A percentile compares a stretch with the other conserved stretches of the same genome.
Evolutionary conservation across 2,329 filamentous ascomycete species (phyloP).

Genomic region (Pyrenophora tritici-repentis): DNA sequence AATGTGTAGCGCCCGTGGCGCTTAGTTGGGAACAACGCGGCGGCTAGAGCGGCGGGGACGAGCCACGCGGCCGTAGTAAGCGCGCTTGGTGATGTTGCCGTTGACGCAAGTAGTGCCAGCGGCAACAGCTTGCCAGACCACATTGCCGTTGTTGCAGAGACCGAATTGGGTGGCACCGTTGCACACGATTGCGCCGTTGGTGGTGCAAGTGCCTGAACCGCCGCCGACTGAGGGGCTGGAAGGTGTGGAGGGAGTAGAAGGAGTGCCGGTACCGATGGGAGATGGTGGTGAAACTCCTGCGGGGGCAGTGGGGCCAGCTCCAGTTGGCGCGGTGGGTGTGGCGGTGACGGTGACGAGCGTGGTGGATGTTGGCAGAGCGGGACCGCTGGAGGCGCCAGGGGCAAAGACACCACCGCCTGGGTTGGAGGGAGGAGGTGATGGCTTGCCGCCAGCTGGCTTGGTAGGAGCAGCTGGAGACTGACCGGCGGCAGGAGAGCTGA

Average conservation of each 20-base stretch:
- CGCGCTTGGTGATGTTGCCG: conserved; percentile 47
- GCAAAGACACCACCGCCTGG: conserved; percentile 41
- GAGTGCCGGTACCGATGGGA: not conserved
- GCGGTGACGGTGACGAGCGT: conserved; percentile 39
- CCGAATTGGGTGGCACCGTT: conserved; percentile 50
- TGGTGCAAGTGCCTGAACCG: conserved; percentile 28
- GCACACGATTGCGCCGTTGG: conserved; percentile 48
- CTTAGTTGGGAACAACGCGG: conserved; percentile 6
- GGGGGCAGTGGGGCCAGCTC: conserved; percentile 15
- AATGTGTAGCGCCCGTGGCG: not conserved
- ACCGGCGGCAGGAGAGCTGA: not conserved
- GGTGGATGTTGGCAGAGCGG: conserved; percentile 28
- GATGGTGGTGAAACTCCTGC: too few relatives aligned
- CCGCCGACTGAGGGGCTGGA: conserved; percentile 18
- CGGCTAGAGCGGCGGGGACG: conserved; percentile 25
- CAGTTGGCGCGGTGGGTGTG: conserved; percentile 17
- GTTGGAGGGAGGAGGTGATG: conserved; percentile 24
- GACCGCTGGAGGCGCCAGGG: conserved; percentile 28
- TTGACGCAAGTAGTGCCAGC: conserved; percentile 52
- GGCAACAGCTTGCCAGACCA: conserved; percentile 51
- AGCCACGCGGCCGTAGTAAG: conserved; percentile 38
- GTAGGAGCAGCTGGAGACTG: conserved; percentile 9
- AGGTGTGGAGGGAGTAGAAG: conserved; percentile 16
- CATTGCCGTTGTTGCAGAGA: conserved; percentile 50
- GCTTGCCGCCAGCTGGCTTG: conserved; percentile 2